A percentile compares a stretch with the other conserved stretches of the same genome.
Evolutionary conservation across 192 early-diverging fungal genomes (phyloP).

Genomic region (Hyaloraphidium curvatum): DNA sequence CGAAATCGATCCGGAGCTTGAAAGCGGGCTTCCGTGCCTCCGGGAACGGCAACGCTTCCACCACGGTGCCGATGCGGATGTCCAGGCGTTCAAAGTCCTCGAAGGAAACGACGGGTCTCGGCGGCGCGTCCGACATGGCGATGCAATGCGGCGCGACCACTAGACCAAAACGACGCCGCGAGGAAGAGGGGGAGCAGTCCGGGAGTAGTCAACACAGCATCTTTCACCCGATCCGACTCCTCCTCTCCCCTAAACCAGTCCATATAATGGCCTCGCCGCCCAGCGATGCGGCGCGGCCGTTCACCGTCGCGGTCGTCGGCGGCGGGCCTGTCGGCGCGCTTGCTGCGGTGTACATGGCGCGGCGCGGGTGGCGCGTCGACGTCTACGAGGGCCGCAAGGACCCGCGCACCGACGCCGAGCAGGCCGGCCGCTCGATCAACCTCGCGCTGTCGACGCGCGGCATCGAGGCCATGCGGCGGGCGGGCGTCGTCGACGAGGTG

Average conservation of each 20-base stretch:
- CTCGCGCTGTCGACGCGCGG: slow-evolving; percentile 78
- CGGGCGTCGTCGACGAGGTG: slow-evolving; percentile 41
- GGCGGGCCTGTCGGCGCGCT: slow-evolving; percentile 88
- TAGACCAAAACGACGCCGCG: no score
- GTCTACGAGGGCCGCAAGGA: slow-evolving; percentile 48
- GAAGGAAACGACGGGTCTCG: no score
- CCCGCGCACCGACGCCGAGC: slow-evolving; percentile 12
- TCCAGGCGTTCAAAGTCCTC: no score
- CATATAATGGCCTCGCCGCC: no score
- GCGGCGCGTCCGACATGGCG: no score
- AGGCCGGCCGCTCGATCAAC: slow-evolving; percentile 67
- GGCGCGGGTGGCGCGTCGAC: slow-evolving; percentile 73
- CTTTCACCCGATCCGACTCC: no score
- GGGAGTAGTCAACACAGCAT: no score
- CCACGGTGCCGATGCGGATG: not conserved
- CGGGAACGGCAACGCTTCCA: not conserved
- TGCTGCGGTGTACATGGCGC: slow-evolving; percentile 72
- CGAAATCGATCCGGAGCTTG: not conserved
- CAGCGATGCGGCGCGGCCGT: no score
- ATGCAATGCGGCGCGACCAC: no score
- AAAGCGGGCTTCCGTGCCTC: not conserved
- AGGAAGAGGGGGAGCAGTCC: no score
- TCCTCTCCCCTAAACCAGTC: no score
- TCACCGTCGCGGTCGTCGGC: slow-evolving; percentile 60
- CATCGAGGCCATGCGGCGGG: slow-evolving; percentile 52